A percentile compares a stretch with the other conserved stretches of the same genome.
Evolutionary conservation across 2,329 filamentous ascomycete species (phyloP).

Genomic region (Fusarium sp.): DNA sequence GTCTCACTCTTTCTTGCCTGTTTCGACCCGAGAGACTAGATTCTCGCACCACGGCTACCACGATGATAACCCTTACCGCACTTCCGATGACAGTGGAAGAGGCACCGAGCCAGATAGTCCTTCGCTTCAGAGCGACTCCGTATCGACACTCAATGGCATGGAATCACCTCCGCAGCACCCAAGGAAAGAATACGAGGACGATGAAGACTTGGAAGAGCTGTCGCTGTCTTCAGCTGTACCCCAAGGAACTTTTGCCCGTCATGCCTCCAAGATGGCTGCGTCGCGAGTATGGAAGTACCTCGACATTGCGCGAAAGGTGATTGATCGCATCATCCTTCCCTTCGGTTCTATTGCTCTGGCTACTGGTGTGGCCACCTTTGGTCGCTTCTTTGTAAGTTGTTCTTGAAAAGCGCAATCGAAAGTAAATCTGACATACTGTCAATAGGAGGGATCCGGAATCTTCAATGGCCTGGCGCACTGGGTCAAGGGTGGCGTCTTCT

Average conservation of each 20-base stretch:
- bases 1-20: slow-evolving; percentile 68
- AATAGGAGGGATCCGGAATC: slow-evolving; percentile 72
- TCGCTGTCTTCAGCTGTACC: slow-evolving; percentile 50
- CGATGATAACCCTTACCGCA: slow-evolving; percentile 62
- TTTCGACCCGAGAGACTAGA: slow-evolving; percentile 58
- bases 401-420: neutral
- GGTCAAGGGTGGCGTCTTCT: slow-evolving; percentile 94
- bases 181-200: slow-evolving; percentile 63
- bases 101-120: slow-evolving; percentile 77
- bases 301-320: slow-evolving; percentile 69
- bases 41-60: slow-evolving; percentile 59
- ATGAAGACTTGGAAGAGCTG: slow-evolving; percentile 54
- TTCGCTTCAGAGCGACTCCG: slow-evolving; percentile 73
- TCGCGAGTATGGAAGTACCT: slow-evolving; percentile 68
- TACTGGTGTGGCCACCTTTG: slow-evolving; percentile 80
- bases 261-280: slow-evolving; percentile 67
- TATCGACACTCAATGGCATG: slow-evolving; percentile 65
- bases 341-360: slow-evolving; percentile 80
- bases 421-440: slow-evolving; percentile 3
- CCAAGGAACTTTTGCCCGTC: slow-evolving; percentile 63
- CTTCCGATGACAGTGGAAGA: slow-evolving; percentile 79
- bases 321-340: slow-evolving; percentile 82
- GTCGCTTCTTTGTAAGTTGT: slow-evolving; percentile 81
- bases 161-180: slow-evolving; percentile 53
- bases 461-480: slow-evolving; percentile 93